Percentiles rank a stretch among this genome's conserved stretches.
These are phyloP conservation scores for Capronia americana DNA, from an alignment of 2,329 filamentous ascomycete genomes.

Conservation along the genomic window DNA sequence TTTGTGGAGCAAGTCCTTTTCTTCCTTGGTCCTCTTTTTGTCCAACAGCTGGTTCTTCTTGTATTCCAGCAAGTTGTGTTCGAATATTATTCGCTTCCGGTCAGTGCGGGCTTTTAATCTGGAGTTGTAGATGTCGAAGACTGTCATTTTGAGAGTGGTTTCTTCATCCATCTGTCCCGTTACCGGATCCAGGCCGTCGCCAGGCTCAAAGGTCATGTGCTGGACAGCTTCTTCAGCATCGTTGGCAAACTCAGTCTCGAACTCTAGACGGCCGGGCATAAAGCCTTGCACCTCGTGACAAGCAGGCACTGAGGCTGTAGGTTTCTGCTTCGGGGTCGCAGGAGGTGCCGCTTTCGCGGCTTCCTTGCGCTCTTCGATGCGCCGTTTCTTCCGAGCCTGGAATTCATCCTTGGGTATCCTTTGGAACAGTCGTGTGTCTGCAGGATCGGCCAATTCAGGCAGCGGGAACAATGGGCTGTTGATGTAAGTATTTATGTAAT, in stretches of 20 bases:
- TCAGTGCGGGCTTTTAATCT: slow-evolving; percentile 89
- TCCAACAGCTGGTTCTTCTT: slow-evolving; percentile 86
- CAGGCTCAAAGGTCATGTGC: slow-evolving; percentile 97
- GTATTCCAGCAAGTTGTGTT: slow-evolving; percentile 92
- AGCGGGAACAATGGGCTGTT: slow-evolving; percentile 84
- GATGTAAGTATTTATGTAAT: slow-evolving; percentile 89
- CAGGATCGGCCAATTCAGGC: slow-evolving; percentile 81
- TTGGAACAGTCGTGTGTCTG: slow-evolving; percentile 78
- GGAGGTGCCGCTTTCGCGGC: slow-evolving; percentile 82
- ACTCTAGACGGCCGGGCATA: slow-evolving; percentile 96
- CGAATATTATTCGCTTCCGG: slow-evolving; percentile 94
- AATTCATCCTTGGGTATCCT: slow-evolving; percentile 89
- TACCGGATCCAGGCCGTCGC: slow-evolving; percentile 83
- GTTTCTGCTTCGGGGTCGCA: slow-evolving; percentile 89
- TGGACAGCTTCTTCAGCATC: slow-evolving; percentile 98
- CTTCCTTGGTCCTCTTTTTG: slow-evolving; percentile 95
- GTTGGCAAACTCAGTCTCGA: slow-evolving; percentile 97
- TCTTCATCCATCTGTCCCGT: slow-evolving; percentile 91
- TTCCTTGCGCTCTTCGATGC: slow-evolving; percentile 91
- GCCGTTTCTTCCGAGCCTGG: slow-evolving; percentile 86
- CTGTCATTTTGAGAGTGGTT: slow-evolving; percentile 95
- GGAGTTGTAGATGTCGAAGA: slow-evolving; percentile 98
- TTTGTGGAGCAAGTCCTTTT: slow-evolving; percentile 87
- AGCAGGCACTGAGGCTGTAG: slow-evolving; percentile 90
- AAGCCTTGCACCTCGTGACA: slow-evolving; percentile 99